Evolutionary conservation across 1,284 basidiomycete species (phyloP).

Genomic region (Leccinum huronense): DNA sequence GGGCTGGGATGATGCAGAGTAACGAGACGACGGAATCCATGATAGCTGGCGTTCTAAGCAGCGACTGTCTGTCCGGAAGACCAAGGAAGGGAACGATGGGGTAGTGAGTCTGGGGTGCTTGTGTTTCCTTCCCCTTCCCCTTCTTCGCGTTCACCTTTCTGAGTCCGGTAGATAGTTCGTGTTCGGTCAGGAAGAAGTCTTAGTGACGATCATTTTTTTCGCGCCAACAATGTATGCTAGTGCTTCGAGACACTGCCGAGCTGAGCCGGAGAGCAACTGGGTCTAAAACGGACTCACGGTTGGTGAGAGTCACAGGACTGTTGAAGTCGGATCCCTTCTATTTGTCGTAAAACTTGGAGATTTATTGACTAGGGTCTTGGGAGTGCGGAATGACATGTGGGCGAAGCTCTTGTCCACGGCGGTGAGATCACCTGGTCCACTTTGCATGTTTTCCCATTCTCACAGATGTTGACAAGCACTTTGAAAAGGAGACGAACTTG

Average conservation of each 20-base stretch:
- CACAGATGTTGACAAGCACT: slow-evolving; percentile 92
- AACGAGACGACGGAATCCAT: slow-evolving; percentile 89
- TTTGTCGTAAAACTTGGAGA: slow-evolving; percentile 70
- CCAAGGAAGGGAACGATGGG: slow-evolving; percentile 87
- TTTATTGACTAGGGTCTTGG: slow-evolving; percentile 54
- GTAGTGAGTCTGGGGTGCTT: slow-evolving; percentile 77
- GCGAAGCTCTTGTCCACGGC: slow-evolving; percentile 94
- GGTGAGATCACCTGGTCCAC: slow-evolving; percentile 89
- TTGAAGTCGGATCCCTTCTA: slow-evolving; percentile 61
- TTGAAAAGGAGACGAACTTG: slow-evolving; percentile 74
- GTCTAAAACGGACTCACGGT: slow-evolving; percentile 83
- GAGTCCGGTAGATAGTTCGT: slow-evolving; percentile 79
- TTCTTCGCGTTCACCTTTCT: slow-evolving; percentile 72
- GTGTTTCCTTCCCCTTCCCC: slow-evolving; percentile 91
- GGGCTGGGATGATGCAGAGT: slow-evolving; percentile 42
- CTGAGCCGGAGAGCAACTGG: slow-evolving; percentile 58
- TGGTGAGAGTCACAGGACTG: slow-evolving; percentile 51
- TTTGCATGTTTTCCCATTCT: slow-evolving; percentile 94
- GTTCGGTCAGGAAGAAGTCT: slow-evolving; percentile 88
- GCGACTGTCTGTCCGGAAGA: slow-evolving; percentile 79
- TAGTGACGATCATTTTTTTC: slow-evolving; percentile 76
- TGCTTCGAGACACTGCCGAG: slow-evolving; percentile 86
- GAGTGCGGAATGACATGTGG: slow-evolving; percentile 80
- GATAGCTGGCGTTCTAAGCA: slow-evolving; percentile 84
- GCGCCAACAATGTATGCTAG: slow-evolving; percentile 81